Percentiles rank a stretch among this genome's conserved stretches.
phyloP scores from a whole-genome alignment of 2,329 filamentous ascomycete genomes.

The Grosmannia clavigera region DNA sequence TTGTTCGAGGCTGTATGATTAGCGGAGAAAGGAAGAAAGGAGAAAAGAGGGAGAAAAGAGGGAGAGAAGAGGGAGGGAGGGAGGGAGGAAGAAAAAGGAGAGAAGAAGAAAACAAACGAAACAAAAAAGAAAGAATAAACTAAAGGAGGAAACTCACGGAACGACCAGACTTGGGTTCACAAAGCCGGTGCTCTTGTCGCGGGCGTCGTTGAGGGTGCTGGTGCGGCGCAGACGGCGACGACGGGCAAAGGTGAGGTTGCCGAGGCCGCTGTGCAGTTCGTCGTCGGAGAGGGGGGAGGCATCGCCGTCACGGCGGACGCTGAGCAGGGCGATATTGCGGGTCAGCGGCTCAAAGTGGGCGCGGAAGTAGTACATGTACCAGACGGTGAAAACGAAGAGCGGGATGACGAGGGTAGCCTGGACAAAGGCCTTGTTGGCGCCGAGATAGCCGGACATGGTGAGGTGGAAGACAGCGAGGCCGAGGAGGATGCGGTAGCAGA shows the following conservation, averaged over 20 bases:
- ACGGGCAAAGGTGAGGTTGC: slow-evolving; percentile 21
- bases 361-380: slow-evolving; percentile 77
- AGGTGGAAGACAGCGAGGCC: slow-evolving; percentile 82
- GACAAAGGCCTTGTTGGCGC: slow-evolving; percentile 59
- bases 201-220: slow-evolving; percentile 59
- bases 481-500: slow-evolving; percentile 80
- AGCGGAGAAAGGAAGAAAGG: slow-evolving; percentile 22
- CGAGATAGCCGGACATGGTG: slow-evolving; percentile 79
- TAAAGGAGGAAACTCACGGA: slow-evolving; percentile 37
- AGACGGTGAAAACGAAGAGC: slow-evolving; percentile 66
- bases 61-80: neutral
- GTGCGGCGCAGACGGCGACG: slow-evolving; percentile 29
- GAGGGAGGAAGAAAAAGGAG: slow-evolving; percentile 7
- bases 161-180: slow-evolving; percentile 63
- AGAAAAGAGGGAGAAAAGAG: slow-evolving; percentile 29
- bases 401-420: slow-evolving; percentile 63
- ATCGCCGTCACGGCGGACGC: slow-evolving; percentile 56
- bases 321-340: slow-evolving; percentile 81
- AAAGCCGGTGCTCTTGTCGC: slow-evolving; percentile 58
- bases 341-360: slow-evolving; percentile 78
- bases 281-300: slow-evolving; percentile 30
- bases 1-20: slow-evolving; percentile 42
- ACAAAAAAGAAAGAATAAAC: slow-evolving; percentile 22
- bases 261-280: slow-evolving; percentile 22
- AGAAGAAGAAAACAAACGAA: slow-evolving; percentile 29